Base-by-base conservation (phyloP, 129 eudicot genomes). In the Flaveria ramosissima region DNA sequence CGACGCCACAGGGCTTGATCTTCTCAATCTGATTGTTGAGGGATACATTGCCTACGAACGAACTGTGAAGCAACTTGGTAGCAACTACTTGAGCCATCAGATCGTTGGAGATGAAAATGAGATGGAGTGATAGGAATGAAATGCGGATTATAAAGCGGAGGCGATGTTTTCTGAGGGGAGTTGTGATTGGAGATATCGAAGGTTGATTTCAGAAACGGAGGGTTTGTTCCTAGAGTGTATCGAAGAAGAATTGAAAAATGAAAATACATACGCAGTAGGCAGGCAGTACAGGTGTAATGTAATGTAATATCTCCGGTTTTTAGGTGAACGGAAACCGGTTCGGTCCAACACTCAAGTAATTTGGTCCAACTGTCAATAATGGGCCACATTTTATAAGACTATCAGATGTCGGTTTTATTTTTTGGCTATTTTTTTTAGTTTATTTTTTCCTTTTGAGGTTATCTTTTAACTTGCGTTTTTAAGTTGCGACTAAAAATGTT, bases 81-180 rank as follows among this genome's bases (percentile, higher is more conserved):
- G 92, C 92, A 63, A 91, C 92, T 26, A 88, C 86, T 73, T 88
- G 97, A 45, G 93, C 85, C 96, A 89, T 89, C 96, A 89, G 70
- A 30, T 72, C 68, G 36, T 4, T 69, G 63, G 70, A 50, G 39
- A 43, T 11, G 23, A 4, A 30, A 30, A 30, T 30, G 36, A 30
- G 36, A 30, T 30, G 51, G 52, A 12, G 12, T 1, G 43, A 36
- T 21, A 13, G 72, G 56, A 47, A 39, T 1, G 39, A 16, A 36
- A 70, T 21, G 62, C 47, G 60, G 74, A n/a, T 26, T 82, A 77
- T 74, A 73, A 57, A 65, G 69, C 24, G 9, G 17, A 7, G 75
- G 86, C 75, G 79, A 78, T 77, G 76, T 80, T 80, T 27, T 74
- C 79, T 30, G 84, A 66, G 75, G 62, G 55, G 41, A 2, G 53